phyloP scores from a whole-genome alignment of 805 yeast genomes.

The Saccharomycopsis vini region DNA sequence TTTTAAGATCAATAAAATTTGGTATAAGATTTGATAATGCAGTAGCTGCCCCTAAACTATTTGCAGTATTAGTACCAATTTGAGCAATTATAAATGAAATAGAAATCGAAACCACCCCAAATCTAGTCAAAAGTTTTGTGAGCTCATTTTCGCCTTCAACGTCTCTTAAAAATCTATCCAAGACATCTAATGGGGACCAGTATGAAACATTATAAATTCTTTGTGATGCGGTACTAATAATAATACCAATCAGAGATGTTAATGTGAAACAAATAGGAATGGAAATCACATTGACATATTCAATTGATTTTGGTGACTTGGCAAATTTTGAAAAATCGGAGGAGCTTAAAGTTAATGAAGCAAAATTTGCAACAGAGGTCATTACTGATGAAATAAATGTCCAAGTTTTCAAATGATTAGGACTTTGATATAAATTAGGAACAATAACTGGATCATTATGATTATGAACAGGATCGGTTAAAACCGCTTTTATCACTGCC shows the following conservation, averaged over 20 bases:
- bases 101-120: slow-evolving; percentile 63
- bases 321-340: slow-evolving; percentile 81
- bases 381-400: slow-evolving; percentile 62
- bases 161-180: slow-evolving; percentile 30
- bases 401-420: slow-evolving; percentile 34
- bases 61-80: slow-evolving; percentile 65
- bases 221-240: slow-evolving; percentile 55
- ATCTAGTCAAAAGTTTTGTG: slow-evolving; percentile 42
- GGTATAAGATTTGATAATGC: slow-evolving; percentile 52
- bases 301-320: slow-evolving; percentile 35
- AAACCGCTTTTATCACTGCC: slow-evolving; percentile 63
- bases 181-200: slow-evolving; percentile 39
- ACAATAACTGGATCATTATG: slow-evolving; percentile 41
- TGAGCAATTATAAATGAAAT: slow-evolving; percentile 63
- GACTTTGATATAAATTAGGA: background rate
- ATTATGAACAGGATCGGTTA: slow-evolving; percentile 67
- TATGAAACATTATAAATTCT: slow-evolving; percentile 5
- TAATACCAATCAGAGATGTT: slow-evolving; percentile 70
- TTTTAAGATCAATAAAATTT: slow-evolving; percentile 45
- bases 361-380: slow-evolving; percentile 73
- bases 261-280: slow-evolving; percentile 66
- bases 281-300: slow-evolving; percentile 45
- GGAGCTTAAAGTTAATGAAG: slow-evolving; percentile 70
- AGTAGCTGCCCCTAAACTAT: slow-evolving; percentile 52
- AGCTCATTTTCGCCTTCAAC: slow-evolving; percentile 13